Base-by-base conservation (phyloP, 2,329 filamentous ascomycete species). In the Clathrospora elynae region DNA sequence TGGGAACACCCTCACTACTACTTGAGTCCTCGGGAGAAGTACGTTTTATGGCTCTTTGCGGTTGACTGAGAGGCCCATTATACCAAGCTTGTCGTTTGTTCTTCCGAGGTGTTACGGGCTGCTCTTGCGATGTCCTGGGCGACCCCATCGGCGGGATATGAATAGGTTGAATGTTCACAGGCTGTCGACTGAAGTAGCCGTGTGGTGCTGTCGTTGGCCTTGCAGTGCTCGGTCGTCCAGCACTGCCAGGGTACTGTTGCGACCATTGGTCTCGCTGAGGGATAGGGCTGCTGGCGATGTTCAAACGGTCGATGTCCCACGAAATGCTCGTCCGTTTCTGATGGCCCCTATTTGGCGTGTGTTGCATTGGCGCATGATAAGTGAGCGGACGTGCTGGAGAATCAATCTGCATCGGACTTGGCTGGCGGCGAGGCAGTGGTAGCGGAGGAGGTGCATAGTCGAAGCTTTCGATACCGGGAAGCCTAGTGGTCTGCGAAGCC, bases 401-500 rank as follows among this genome's bases (percentile, higher is more conserved):
- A 55, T 95, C 89, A 7, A 90, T 72, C 62, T 87, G 81, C 88
- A 93, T 91, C 0, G 90, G 88, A 37, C 88, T 90, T 2, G 82
- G 77, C 39, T 80, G 79, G 32, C 85, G 82, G 34, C 82, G 79
- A 1, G 82, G 80, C 0, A 87, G 82, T 9, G 76, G 67, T 1
- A 83, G 79, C 13, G 80, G 80, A 44, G 81, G 80, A 17, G 83
- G 86, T 16, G 88, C 76, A 42, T 88, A 85, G 61, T 92, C 90
- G 59, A 96, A 96, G 11, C 89, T 95, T 66, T 95, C 90, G 54
- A 96, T 96, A 10, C 91, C 90, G 1, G 91, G 91, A 10, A 96
- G 78, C 25, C 89, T 83, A 10, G 89, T 75, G 4, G 78, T 80
- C 56, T 85, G 83, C 35, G 71, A 62, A 68, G 76, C 67, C 71